phyloP scores from a whole-genome alignment of 169 alveolate genomes.

The Eimeria falciformis region DNA sequence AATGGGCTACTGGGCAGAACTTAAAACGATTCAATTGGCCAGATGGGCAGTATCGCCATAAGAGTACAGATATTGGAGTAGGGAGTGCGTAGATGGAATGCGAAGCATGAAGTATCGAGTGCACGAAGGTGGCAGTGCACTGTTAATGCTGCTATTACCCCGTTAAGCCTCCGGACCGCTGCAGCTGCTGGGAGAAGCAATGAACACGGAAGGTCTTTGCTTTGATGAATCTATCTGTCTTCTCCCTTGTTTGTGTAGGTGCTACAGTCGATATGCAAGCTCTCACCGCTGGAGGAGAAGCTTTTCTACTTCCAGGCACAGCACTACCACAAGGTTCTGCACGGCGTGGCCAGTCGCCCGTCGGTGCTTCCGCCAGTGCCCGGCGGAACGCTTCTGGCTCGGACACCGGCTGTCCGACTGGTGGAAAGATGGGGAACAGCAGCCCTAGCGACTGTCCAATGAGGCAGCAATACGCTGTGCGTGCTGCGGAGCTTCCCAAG shows the following conservation, averaged over 20 bases:
- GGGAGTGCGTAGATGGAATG: background rate
- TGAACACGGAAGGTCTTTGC: background rate
- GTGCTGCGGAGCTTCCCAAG: constrained; percentile 73
- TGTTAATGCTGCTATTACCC: background rate
- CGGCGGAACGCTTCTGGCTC: constrained; percentile 33
- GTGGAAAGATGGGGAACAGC: constrained; percentile 58
- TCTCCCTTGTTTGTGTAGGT: background rate
- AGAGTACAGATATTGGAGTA: too few species aligned
- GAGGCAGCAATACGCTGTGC: constrained; percentile 72
- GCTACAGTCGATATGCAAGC: constrained; percentile 23
- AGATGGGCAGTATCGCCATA: too few species aligned
- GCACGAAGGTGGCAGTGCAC: too few species aligned
- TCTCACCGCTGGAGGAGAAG: constrained; percentile 31
- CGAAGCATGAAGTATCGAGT: background rate
- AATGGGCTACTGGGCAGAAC: too few species aligned
- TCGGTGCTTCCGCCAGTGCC: background rate
- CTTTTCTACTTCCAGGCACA: background rate
- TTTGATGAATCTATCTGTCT: background rate
- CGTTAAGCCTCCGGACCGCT: background rate
- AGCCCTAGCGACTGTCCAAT: constrained; percentile 48
- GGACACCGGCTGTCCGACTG: background rate
- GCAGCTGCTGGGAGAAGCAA: background rate
- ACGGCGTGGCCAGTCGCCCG: constrained; percentile 52
- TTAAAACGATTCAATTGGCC: too few species aligned
- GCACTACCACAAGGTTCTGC: background rate